A percentile compares a stretch with the other conserved stretches of the same genome.
These are phyloP conservation scores for Pezicula carpinea DNA, from an alignment of 2,329 filamentous ascomycete species.

Conservation along the genomic window DNA sequence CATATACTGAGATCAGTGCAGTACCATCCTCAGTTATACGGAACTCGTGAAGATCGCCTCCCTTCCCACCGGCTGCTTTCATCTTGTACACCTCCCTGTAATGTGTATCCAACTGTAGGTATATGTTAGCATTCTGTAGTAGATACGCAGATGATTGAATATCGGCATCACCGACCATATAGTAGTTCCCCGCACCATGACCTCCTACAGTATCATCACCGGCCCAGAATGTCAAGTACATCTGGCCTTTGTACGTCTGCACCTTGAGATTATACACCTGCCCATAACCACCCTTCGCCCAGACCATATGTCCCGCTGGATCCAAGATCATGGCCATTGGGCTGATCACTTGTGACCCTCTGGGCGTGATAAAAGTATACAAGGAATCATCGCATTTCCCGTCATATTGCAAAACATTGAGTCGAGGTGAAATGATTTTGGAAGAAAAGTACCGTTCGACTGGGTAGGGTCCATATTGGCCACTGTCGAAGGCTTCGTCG, in stretches of 20 bases:
- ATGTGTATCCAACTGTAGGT: conserved; percentile 21
- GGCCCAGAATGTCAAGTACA: conserved; percentile 45
- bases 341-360: conserved; percentile 27
- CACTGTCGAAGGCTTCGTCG: conserved; percentile 29
- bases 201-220: conserved; percentile 41
- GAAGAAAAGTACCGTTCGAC: conserved; percentile 30
- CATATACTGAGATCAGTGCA: conserved; percentile 36
- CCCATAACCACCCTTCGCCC: conserved; percentile 33
- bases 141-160: no score
- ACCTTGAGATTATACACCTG: conserved; percentile 42
- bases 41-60: conserved; percentile 38
- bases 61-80: conserved; percentile 24
- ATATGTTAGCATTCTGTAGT: background rate
- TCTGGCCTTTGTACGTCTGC: conserved; percentile 37
- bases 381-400: conserved; percentile 33
- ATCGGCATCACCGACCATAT: conserved; percentile 34
- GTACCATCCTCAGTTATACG: conserved; percentile 36
- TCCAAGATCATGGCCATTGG: conserved; percentile 41
- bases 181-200: conserved; percentile 40
- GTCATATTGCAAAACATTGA: conserved; percentile 26
- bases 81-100: conserved; percentile 33
- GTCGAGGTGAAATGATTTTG: conserved; percentile 30
- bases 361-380: conserved; percentile 37
- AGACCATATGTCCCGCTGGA: conserved; percentile 38
- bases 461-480: conserved; percentile 31